Evolutionary conservation across 1,284 basidiomycete genomes (phyloP).

Genomic region (Ceratobasidium sp.): DNA sequence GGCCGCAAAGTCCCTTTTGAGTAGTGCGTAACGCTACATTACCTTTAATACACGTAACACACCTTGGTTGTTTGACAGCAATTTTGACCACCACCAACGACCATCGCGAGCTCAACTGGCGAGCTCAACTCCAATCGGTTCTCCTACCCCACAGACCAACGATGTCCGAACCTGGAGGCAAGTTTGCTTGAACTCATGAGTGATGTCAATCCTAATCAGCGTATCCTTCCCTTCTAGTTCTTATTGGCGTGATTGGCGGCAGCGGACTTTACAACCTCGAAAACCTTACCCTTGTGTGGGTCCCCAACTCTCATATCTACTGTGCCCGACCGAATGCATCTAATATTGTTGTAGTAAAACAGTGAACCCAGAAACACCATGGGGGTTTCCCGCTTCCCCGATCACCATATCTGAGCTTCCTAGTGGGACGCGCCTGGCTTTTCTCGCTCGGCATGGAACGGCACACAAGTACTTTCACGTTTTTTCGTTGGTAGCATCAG

Average conservation of each 20-base stretch:
- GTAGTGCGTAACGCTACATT: too few relatives aligned
- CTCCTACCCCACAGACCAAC: neutral
- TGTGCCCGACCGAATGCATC: neutral
- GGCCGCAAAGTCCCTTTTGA: too few relatives aligned
- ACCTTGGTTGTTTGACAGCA: too few relatives aligned
- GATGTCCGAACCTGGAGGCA: conserved; percentile 20
- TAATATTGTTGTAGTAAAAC: conserved; percentile 63
- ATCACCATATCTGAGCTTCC: conserved; percentile 88
- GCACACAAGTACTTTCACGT: conserved; percentile 68
- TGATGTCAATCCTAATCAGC: too few relatives aligned
- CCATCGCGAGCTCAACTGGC: too few relatives aligned
- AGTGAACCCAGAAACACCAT: conserved; percentile 82
- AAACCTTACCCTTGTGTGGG: conserved; percentile 84
- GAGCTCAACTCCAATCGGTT: too few relatives aligned
- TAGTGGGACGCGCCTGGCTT: conserved; percentile 83
- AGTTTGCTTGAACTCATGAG: neutral
- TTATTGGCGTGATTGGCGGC: conserved; percentile 86
- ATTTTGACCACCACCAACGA: too few relatives aligned
- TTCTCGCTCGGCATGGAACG: conserved; percentile 89
- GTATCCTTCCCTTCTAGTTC: too few relatives aligned
- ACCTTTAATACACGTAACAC: too few relatives aligned
- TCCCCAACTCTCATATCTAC: conserved; percentile 6
- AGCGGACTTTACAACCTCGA: conserved; percentile 90
- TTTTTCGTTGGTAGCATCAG: neutral
- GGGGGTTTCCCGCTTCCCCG: conserved; percentile 92